Evolutionary conservation across 2,329 filamentous ascomycete species (phyloP), one percentile per base, ranked within the genome.

Genomic region (Epichloe uncinata): DNA sequence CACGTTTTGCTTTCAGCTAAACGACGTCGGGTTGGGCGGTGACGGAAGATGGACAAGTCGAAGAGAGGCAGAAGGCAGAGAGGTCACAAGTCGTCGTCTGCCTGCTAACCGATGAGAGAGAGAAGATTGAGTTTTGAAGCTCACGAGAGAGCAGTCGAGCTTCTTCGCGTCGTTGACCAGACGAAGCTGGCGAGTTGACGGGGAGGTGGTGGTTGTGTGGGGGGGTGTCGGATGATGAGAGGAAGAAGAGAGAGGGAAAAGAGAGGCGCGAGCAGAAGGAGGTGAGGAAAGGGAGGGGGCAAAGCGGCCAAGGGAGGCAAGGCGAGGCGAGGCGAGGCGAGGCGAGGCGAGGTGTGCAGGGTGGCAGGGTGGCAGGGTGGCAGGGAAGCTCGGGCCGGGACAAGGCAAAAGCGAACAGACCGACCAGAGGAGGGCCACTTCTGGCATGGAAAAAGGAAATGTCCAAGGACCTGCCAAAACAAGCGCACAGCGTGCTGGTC

Each of bases 171-270:
- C 44, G 33, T 45, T 44, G 36, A 47, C 47, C 50, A 52, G 36
- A 50, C 44, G 15, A 16, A 48, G 49, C 50, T 33, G 49, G 44
- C 42, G 38, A 37, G 26, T 33, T 40, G 48, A 42, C 38, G 36
- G 26, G 16, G 38, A 20, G 53, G 48, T 49, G 49, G 41, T 47
- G 48, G 54, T 51, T 51, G 53, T 49, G 34, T 42, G 51, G 47
- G 22, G 22, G 22, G 34, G n/a, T 47, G 47, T 44, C 36, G 45
- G 51, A 46, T 46, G 52, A 38, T 48, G 48, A 47, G 44, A 46
- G 48, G 46, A 49, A 51, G 46, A 51, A 50, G 50, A 50, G 50
- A 48, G 45, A 49, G 40, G 50, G 22, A 6, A 42, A 41, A 18
- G n/a, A 42, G 16, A 46, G 47, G 47, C 44, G 48, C 38, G 38